Evolutionary conservation across 1,284 basidiomycete genomes (phyloP).

Genomic region (Boletus calvinii): DNA sequence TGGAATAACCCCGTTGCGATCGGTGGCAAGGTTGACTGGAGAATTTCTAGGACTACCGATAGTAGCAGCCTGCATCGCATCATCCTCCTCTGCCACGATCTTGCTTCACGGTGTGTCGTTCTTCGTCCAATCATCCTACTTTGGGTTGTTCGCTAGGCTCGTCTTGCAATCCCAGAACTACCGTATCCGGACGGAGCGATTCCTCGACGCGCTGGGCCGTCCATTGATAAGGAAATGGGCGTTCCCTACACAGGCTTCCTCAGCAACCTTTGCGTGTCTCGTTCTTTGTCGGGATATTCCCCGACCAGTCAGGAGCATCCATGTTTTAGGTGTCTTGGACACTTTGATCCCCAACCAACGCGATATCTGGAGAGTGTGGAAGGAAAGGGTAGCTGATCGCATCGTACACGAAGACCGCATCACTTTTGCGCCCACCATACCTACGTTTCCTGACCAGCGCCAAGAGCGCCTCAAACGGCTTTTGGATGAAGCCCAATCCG

Average conservation of each 20-base stretch:
- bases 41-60: constrained; percentile 16
- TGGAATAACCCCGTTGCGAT: constrained; percentile 10
- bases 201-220: constrained; percentile 7
- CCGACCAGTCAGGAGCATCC: constrained; percentile 15
- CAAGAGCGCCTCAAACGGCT: constrained; percentile 14
- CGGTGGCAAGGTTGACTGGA: constrained; percentile 10
- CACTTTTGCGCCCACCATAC: constrained; percentile 20
- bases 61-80: constrained; percentile 3
- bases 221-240: constrained; percentile 18
- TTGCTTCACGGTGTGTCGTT: constrained; percentile 10
- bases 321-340: constrained; percentile 13
- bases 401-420: constrained; percentile 16
- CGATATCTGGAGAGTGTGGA: constrained; percentile 20
- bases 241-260: constrained; percentile 15
- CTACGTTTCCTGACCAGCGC: constrained; percentile 15
- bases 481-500: constrained; percentile 19
- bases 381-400: constrained; percentile 21
- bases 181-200: constrained; percentile 14
- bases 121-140: constrained; percentile 16
- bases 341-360: constrained; percentile 17
- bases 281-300: constrained; percentile 16
- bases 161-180: constrained; percentile 21
- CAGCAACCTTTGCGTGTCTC: constrained; percentile 18
- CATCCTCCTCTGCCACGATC: constrained; percentile 2
- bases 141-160: constrained; percentile 18